Evolutionary conservation across 2,329 filamentous ascomycete species (phyloP).

Genomic region (Exophiala aquamarina): DNA sequence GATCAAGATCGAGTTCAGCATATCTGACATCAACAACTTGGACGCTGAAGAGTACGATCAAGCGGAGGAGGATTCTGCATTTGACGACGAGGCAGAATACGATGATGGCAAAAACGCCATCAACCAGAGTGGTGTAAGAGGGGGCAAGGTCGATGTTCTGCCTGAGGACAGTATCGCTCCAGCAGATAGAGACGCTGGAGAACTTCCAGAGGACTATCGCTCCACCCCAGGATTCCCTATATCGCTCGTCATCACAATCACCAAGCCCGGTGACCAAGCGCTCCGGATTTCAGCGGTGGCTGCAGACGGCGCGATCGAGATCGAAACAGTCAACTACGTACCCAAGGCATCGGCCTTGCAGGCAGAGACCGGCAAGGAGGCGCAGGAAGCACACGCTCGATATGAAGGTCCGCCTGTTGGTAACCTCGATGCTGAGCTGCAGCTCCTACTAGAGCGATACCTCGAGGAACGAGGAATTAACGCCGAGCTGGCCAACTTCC

Average conservation of each 20-base stretch:
- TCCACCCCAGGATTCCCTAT: slow-evolving; percentile 69
- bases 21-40: slow-evolving; percentile 74
- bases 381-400: slow-evolving; percentile 47
- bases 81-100: slow-evolving; percentile 59
- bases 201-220: slow-evolving; percentile 53
- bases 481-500: slow-evolving; percentile 80
- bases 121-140: slow-evolving; percentile 53
- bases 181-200: slow-evolving; percentile 57
- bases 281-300: slow-evolving; percentile 83
- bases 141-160: slow-evolving; percentile 54
- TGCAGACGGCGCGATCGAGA: slow-evolving; percentile 79
- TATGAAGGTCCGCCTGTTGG: slow-evolving; percentile 92
- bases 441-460: slow-evolving; percentile 88
- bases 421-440: slow-evolving; percentile 93
- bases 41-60: slow-evolving; percentile 61
- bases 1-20: slow-evolving; percentile 80
- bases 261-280: slow-evolving; percentile 82
- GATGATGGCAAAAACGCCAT: slow-evolving; percentile 58
- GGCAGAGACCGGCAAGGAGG: slow-evolving; percentile 70
- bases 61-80: slow-evolving; percentile 42
- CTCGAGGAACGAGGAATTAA: slow-evolving; percentile 93
- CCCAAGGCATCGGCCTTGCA: slow-evolving; percentile 74
- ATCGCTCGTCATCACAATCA: slow-evolving; percentile 80
- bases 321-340: slow-evolving; percentile 77
- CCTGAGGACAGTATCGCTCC: slow-evolving; percentile 58